Base-by-base conservation (phyloP, 805 yeast species). In the Yamadazyma sp. region DNA sequence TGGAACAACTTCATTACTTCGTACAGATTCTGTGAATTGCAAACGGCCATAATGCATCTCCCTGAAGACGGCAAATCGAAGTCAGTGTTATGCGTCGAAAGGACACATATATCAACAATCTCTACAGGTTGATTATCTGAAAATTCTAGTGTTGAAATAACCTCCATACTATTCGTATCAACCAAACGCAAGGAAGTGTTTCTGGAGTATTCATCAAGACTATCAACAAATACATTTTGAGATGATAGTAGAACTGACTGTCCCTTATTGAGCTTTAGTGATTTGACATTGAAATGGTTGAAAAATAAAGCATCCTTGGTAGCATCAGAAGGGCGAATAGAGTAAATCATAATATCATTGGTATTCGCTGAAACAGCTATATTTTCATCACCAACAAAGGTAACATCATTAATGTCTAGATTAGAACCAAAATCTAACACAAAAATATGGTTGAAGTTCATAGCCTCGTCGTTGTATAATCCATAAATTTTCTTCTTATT, bases 231-330 rank as follows among this genome's bases (percentile, higher is more conserved):
- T 11, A 37, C 44, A 26, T 32, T 45, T 28, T 48, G 49, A 17
- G 49, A 46, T 8, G 53, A 42, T 9, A 58, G 36, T 1, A 48
- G 32, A 2, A 58, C 34, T 2, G 51, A 41, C n/a, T 40, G 40
- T 3, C 31, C 31, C 14, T 22, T 14, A 7, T 44, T 46, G 3
- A 53, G 14, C n/a, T 14, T 28, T 10, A 51, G 13, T 1, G 52
- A 47, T 29, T 52, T 53, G n/a, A 41, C 21, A 28, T 47, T 45
- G 18, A 52, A 44, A 15, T 37, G 32, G 26, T 47, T 49, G 2
- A 55, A 48, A 31, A 35, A 53, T 3, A 52, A 27, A 5, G 37
- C 35, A 26, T 40, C 44, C 9, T 33, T 38, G 2, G 28, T 37
- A 3, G 28, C 2, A 19, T 19, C 27, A 8, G 34, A 26, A 3